Base-by-base conservation (phyloP, 2,329 filamentous ascomycete species). In the Exophiala viscosa region DNA sequence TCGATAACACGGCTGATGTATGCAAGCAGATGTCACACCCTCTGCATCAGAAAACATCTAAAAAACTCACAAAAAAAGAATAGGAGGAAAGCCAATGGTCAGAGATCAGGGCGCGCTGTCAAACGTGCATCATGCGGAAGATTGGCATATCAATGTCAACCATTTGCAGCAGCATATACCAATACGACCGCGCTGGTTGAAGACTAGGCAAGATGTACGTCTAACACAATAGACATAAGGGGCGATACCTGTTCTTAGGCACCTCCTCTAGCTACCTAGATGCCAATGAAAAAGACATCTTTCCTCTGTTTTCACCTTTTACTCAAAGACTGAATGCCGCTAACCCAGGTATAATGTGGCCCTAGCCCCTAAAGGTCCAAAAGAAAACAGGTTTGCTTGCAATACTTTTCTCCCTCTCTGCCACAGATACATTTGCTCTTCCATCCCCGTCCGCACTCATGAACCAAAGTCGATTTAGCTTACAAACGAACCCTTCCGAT, bases 41-140 rank as follows among this genome's bases (percentile, higher is more conserved):
- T 15, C 39, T 23, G 45, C 14, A 49, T 3, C 17, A 38, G 11
- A 38, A 36, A 47, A 23, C 36, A 13, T 15, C 13, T 34, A 40
- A 23, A 53, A 55, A 57, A 58, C 35, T 13, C 31, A 44, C 36
- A 55, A 61, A 61, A 59, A 61, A 61, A 59, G 44, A 57, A 61
- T 48, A 61, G 56, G 59, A 59, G 54, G 56, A 50, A 57, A 57
- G 49, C 50, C 50, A 35, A 55, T 10, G 44, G 49, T 50, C 42
- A 35, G 11, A 48, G 13, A 35, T 28, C 34, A 41, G 45, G 28
- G 31, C 40, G 17, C 39, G 14, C 6, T 35, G 41, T 38, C 20
- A 41, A 17, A 28, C 23, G 8, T 28, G 23, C 23, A 28, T 28
- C 23, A 28, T 28, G 23, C 23, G 8, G 23, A 28, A 28, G 23